Percentiles rank a stretch among this genome's conserved stretches.
Conservation (phyloP, 768 basidiomycete species). For the Termitomyces sp. region DNA sequence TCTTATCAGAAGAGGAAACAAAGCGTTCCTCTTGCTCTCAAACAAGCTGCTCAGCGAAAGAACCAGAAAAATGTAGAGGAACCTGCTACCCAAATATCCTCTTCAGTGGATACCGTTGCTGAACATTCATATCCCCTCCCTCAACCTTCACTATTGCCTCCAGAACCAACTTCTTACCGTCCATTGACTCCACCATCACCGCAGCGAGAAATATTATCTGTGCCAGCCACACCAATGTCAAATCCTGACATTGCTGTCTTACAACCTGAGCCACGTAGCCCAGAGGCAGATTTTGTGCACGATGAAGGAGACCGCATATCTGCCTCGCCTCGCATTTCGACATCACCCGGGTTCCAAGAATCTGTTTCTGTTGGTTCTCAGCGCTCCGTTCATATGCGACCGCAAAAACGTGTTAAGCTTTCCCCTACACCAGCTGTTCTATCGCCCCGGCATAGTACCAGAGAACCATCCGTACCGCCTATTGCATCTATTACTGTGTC, state of each 20-base stretch:
- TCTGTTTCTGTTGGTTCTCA: background rate
- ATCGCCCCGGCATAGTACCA: slow-evolving; percentile 5
- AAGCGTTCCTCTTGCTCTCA: slow-evolving; percentile 13
- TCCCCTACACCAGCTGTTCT: slow-evolving; percentile 4
- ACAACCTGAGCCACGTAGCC: slow-evolving; percentile 7
- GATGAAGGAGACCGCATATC: background rate
- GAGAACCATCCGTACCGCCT: slow-evolving; percentile 21
- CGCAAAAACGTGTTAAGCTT: slow-evolving; percentile 13
- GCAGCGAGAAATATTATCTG: background rate
- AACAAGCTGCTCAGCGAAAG: slow-evolving; percentile 9
- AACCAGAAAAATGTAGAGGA: background rate
- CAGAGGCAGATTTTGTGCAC: slow-evolving; percentile 2
- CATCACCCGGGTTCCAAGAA: slow-evolving; percentile 4
- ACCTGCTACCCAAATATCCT: background rate
- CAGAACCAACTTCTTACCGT: background rate
- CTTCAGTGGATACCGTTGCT: background rate
- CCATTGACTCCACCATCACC: background rate
- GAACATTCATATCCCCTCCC: background rate
- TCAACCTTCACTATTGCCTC: background rate
- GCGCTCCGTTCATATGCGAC: background rate
- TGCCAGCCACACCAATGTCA: slow-evolving; percentile 18
- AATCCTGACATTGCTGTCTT: slow-evolving; percentile 23
- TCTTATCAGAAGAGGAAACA: slow-evolving; percentile 20
- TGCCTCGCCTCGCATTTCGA: background rate
- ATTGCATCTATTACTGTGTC: slow-evolving; percentile 19